These are phyloP conservation scores for Solanum aculeatissimum DNA, from an alignment of 305 asterid species.

Conservation along the genomic window DNA sequence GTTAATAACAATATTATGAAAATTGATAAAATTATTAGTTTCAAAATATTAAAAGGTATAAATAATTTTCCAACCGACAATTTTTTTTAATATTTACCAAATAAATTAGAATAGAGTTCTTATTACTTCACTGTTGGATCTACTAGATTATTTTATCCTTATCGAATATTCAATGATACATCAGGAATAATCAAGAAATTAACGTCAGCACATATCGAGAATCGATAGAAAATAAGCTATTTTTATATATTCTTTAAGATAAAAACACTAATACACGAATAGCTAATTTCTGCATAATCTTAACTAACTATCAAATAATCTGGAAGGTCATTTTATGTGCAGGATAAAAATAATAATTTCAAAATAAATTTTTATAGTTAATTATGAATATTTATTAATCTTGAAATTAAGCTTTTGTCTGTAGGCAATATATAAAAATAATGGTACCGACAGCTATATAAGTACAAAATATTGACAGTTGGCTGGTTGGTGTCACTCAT, in stretches of 20 bases:
- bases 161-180: not conserved
- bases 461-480: not conserved
- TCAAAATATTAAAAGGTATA: not conserved
- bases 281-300: no score
- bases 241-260: no score
- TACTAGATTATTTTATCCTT: not conserved
- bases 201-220: not conserved
- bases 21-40: not conserved
- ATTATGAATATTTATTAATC: no score
- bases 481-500: not conserved
- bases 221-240: no score
- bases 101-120: not conserved
- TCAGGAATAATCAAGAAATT: not conserved
- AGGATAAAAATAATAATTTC: no score
- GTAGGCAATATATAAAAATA: no score
- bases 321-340: no score
- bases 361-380: no score
- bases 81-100: not conserved
- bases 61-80: not conserved
- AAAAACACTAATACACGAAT: no score
- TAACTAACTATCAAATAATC: no score
- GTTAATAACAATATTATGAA: not conserved
- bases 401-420: no score
- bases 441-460: not conserved
- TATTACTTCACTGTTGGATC: not conserved